Base-by-base conservation (phyloP, 768 basidiomycete species). In the Lyophyllum decastes region DNA sequence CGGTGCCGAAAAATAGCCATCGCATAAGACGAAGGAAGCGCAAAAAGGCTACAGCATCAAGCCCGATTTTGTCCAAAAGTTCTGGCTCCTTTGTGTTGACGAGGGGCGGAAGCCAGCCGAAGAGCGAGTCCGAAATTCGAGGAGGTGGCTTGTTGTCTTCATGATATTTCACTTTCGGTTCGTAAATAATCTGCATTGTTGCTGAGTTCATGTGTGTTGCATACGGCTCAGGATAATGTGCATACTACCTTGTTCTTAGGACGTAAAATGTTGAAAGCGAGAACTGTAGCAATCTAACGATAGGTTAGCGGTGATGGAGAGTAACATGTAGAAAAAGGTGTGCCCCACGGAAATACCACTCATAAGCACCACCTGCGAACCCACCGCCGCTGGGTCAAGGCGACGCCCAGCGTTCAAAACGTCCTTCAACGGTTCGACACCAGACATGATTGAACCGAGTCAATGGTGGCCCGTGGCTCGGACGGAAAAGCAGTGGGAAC, bases 151-250 rank as follows among this genome's bases (percentile, higher is more conserved):
- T 91, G 71, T 84, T 70, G 47, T 86, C 88, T 58, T 82, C 78
- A 66, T 91, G 90, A 68, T 93, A 95, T 72, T 94, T 94, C 72
- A 91, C 84, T 73, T 95, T 96, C 59, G 92, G 94, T 69, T 94
- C 90, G 68, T 95, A 95, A 57, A 94, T 84, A 60, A 91, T 82
- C 92, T 92, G n/a, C 33, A 24, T 52, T 10, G 40, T 41, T 24
- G n/a, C 41, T 25, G 33, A 2, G 30, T 63, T 38, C 59, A 30
- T 25, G 57, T 30, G 7, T 8, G 38, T 4, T 25, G 58, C 38
- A 35, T 35, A 35, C 45, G 25, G 33, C 47, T 4, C 30, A 30
- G 30, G 4, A 30, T 10, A 30, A 41, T 45, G 57, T 8, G 35
- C 30, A 10, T 63, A 70, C 41, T 65, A 86, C 89, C 81, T 90